Evolutionary conservation across 352 stramenopile species (phyloP).

Genomic region (Elongisporangium prolatum): DNA sequence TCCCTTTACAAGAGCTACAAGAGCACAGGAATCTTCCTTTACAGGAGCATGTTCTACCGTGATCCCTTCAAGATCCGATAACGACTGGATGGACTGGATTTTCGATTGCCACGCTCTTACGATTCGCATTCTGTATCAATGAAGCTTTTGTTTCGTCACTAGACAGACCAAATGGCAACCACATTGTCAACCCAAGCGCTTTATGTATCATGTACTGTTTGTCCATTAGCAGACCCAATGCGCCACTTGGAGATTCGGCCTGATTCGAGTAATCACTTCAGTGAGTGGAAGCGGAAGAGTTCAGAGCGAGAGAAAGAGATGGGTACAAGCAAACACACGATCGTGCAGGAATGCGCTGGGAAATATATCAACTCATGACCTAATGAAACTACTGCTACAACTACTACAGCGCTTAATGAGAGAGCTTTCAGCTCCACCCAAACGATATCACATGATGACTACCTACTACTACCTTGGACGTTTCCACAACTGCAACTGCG

Average conservation of each 20-base stretch:
- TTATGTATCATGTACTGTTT: too few species aligned
- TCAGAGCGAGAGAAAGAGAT: background rate
- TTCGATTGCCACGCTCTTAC: too few species aligned
- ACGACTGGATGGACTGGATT: too few species aligned
- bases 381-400: background rate
- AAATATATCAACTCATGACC: background rate
- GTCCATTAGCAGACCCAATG: background rate
- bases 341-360: background rate
- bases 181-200: too few species aligned
- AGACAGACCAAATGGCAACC: too few species aligned
- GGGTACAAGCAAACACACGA: background rate
- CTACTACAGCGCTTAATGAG: background rate
- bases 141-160: too few species aligned
- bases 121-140: too few species aligned
- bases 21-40: too few species aligned
- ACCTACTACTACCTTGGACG: background rate
- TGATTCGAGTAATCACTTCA: too few species aligned
- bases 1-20: too few species aligned
- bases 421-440: background rate
- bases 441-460: slow-evolving; percentile 1
- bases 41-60: too few species aligned
- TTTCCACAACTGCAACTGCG: background rate
- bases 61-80: too few species aligned
- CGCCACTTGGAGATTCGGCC: background rate
- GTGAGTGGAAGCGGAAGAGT: background rate